Percentiles rank a stretch among this genome's conserved stretches.
These are phyloP conservation scores for Trametes maxima DNA, from an alignment of 768 basidiomycete species.

Conservation along the genomic window DNA sequence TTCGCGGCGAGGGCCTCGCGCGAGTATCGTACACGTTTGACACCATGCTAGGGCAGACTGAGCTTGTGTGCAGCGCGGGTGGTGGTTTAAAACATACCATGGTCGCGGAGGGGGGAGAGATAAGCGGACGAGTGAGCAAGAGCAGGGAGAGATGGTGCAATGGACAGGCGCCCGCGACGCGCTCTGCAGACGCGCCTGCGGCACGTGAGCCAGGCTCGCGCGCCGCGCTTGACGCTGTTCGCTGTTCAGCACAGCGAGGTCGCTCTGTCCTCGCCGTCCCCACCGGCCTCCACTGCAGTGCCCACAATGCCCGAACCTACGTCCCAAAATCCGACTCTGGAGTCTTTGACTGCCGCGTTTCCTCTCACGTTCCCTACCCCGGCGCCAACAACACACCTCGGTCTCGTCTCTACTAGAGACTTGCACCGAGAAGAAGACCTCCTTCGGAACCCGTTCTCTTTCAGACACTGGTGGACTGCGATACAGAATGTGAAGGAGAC, in stretches of 20 bases:
- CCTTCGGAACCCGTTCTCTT: slow-evolving; percentile 85
- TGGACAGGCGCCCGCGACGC: slow-evolving; percentile 8
- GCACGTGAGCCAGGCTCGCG: slow-evolving; percentile 13
- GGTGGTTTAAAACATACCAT: slow-evolving; percentile 12
- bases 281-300: not conserved
- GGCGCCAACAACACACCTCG: slow-evolving; percentile 73
- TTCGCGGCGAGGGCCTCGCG: slow-evolving; percentile 65
- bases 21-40: slow-evolving; percentile 63
- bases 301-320: slow-evolving; percentile 56
- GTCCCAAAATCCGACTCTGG: slow-evolving; percentile 50
- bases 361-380: slow-evolving; percentile 88
- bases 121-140: slow-evolving; percentile 9
- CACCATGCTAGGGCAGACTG: slow-evolving; percentile 56
- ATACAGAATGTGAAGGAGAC: slow-evolving; percentile 76
- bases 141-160: slow-evolving; percentile 14
- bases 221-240: slow-evolving; percentile 11
- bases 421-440: slow-evolving; percentile 93
- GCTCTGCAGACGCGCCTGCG: slow-evolving; percentile 11
- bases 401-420: slow-evolving; percentile 74
- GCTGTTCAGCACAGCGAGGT: not conserved
- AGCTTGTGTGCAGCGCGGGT: not conserved
- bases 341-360: slow-evolving; percentile 61
- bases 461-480: slow-evolving; percentile 91
- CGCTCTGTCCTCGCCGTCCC: not conserved
- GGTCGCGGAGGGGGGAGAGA: not conserved